These are phyloP conservation scores for Trametes cubensis DNA, from an alignment of 768 basidiomycete species.

Conservation along the genomic window DNA sequence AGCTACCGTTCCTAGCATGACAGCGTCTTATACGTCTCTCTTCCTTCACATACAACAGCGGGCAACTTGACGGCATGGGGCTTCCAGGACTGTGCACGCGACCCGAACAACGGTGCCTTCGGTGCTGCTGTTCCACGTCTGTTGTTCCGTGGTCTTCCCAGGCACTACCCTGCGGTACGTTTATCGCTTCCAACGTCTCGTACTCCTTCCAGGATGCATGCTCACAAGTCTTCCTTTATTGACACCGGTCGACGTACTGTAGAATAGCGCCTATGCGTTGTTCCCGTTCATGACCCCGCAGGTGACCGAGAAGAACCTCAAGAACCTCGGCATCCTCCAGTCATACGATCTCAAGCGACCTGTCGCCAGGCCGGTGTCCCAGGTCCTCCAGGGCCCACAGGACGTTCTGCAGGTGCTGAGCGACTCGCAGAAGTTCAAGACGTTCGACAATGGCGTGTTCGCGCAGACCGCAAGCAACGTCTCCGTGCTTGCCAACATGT, in stretches of 20 bases:
- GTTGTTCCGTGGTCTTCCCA: conserved; percentile 70
- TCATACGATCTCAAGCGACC: conserved; percentile 69
- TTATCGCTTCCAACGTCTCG: neutral
- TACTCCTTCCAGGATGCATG: neutral
- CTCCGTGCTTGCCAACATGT: conserved; percentile 16
- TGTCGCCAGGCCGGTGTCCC: neutral
- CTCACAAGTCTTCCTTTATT: neutral
- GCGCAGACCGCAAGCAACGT: conserved; percentile 13
- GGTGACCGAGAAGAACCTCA: conserved; percentile 46
- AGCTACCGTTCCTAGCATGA: neutral
- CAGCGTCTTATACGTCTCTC: neutral
- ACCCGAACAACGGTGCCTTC: conserved; percentile 67
- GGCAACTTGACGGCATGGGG: conserved; percentile 81
- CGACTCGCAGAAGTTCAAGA: conserved; percentile 7
- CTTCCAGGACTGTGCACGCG: conserved; percentile 67
- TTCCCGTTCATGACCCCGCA: conserved; percentile 80
- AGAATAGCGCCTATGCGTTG: conserved; percentile 65
- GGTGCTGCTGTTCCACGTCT: conserved; percentile 77
- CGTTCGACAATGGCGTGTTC: conserved; percentile 12
- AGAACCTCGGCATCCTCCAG: conserved; percentile 36
- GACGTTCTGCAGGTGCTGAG: conserved; percentile 11
- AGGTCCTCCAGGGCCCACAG: conserved; percentile 8
- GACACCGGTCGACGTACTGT: neutral
- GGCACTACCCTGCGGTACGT: conserved; percentile 57
- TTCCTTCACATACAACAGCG: conserved; percentile 42